phyloP scores from a whole-genome alignment of 495 filamentous ascomycete genomes.

The Penicillium salamii region DNA sequence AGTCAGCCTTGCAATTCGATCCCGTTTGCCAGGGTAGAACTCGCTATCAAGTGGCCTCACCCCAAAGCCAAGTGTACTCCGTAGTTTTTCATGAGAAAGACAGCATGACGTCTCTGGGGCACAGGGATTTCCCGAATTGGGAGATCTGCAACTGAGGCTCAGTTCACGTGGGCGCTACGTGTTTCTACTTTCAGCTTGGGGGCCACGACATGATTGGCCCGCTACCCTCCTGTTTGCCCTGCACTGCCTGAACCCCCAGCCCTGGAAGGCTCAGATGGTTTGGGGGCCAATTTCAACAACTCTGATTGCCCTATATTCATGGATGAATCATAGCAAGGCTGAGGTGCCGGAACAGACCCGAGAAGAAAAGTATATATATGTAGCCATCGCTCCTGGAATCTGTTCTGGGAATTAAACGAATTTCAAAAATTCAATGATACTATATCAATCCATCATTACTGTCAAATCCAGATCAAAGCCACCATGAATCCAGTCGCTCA shows the following conservation, averaged over 20 bases:
- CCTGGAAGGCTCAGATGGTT: background rate
- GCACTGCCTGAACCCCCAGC: background rate
- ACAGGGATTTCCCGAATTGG: background rate
- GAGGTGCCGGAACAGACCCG: background rate
- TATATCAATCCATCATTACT: too few species aligned
- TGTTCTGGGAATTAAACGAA: too few species aligned
- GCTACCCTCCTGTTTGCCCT: background rate
- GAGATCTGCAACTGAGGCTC: background rate
- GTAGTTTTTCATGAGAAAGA: background rate
- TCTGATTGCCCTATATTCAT: background rate
- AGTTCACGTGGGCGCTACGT: background rate
- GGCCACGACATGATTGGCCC: background rate
- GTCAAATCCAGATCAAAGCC: slow-evolving; percentile 1
- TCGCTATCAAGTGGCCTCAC: too few species aligned
- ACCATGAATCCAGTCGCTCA: background rate
- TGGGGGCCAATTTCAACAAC: background rate
- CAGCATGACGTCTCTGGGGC: background rate
- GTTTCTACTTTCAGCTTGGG: background rate
- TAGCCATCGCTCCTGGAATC: too few species aligned
- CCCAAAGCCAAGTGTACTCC: too few species aligned
- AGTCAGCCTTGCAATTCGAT: too few species aligned
- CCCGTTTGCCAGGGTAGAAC: too few species aligned
- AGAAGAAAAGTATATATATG: background rate
- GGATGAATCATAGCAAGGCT: background rate
- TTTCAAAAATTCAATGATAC: too few species aligned